These are phyloP conservation scores for Pseudogymnoascus sp. DNA, from an alignment of 2,329 filamentous ascomycete genomes.

Conservation along the genomic window DNA sequence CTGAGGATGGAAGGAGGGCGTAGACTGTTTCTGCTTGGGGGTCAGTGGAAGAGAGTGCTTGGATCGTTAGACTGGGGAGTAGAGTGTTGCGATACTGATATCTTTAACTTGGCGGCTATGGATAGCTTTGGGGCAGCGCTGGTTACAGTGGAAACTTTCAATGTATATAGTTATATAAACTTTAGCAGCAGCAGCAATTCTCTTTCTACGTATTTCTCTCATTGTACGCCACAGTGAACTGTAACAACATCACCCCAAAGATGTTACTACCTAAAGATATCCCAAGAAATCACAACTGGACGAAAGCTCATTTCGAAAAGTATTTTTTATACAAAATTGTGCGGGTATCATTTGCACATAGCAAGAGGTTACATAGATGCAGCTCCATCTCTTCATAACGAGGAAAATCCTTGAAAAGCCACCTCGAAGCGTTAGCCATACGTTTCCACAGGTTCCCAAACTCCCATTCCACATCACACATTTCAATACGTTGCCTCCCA, in stretches of 20 bases:
- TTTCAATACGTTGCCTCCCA: neutral
- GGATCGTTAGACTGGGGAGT: neutral
- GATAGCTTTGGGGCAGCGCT: neutral
- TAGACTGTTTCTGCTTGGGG: neutral
- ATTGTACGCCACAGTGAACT: neutral
- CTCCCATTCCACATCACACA: conserved; percentile 1
- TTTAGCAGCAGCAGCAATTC: neutral
- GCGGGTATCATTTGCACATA: conserved; percentile 5
- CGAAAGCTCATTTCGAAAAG: neutral
- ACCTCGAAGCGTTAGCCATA: neutral
- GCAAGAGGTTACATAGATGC: neutral
- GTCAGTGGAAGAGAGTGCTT: neutral
- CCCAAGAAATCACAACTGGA: neutral
- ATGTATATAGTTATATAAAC: too few species aligned
- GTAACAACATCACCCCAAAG: neutral
- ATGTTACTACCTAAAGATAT: neutral
- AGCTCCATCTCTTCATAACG: conserved; percentile 1
- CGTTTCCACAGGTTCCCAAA: neutral
- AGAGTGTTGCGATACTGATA: neutral
- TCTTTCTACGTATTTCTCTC: neutral
- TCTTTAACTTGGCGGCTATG: neutral
- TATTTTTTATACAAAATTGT: neutral
- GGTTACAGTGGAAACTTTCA: neutral
- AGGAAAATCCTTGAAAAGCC: neutral
- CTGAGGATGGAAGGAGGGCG: neutral